Base-by-base conservation (phyloP, 768 basidiomycete species). In the Thelephora ganbajun region DNA sequence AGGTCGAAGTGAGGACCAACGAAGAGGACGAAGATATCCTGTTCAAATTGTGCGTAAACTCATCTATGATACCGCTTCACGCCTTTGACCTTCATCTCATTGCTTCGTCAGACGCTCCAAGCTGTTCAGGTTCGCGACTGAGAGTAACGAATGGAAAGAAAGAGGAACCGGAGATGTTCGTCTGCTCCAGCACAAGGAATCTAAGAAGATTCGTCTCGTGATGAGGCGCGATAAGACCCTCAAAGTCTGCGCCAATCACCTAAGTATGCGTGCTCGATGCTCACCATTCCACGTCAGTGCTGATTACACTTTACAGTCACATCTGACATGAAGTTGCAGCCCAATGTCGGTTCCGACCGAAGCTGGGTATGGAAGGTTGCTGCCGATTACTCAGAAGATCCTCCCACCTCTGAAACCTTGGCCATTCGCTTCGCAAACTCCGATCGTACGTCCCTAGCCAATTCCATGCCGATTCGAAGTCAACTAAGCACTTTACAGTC, bases 171-270 rank as follows among this genome's bases (percentile, higher is more conserved):
- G 94, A 42, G 91, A 94, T 63, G 92, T 90, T 54, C 84, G 90
- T 63, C 74, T 99, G 48, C 79, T 99, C 53, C 70, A 79, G 57
- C 88, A 96, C 73, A 90, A 84, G 66, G 79, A 79, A 60, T 83
- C 82, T 44, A 81, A 83, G 72, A 97, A 93, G 68, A 74, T 94
- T 59, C 78, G 96, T 53, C 77, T 99, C 52, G 91, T 99, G 63
- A 99, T 99, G 96, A 76, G 94, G 69, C 87, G 96, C 66, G 96
- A 99, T 76, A 97, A 97, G 80, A 99, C 96, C 43, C 75, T 91
- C 67, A 98, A 99, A 67, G 93, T 98, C 68, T 98, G 96, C 67
- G 96, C 96, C 49, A 99, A 99, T 71, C 96, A 98, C 69, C 67
- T 78, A 54, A 80, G 96, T 97, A 59, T 68, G 73, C 66, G 11